Percentiles rank a stretch among this genome's conserved stretches.
Conservation (phyloP, 345 rosid genomes). For the Brassica nigra region DNA sequence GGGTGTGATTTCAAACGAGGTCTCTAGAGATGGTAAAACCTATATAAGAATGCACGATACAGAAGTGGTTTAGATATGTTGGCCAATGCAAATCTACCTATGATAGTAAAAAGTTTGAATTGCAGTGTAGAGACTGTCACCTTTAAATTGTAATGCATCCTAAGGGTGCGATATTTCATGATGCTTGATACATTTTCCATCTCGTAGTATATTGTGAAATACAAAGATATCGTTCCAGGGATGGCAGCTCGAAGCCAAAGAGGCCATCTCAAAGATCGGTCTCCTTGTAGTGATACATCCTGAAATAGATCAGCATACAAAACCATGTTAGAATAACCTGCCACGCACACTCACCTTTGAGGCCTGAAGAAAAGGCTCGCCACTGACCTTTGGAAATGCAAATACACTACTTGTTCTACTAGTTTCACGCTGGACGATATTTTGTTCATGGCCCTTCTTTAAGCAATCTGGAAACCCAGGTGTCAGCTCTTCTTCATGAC, state of each 20-base stretch:
- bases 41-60: constrained; percentile 34
- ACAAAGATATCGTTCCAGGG: constrained; percentile 72
- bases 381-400: constrained; percentile 82
- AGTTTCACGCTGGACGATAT: constrained; percentile 35
- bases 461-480: constrained; percentile 66
- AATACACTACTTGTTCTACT: constrained; percentile 49
- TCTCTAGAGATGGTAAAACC: constrained; percentile 85
- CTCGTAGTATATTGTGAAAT: constrained; percentile 80
- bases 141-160: constrained; percentile 80
- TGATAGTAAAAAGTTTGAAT: neutral
- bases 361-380: constrained; percentile 24
- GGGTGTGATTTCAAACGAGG: constrained; percentile 75
- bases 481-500: constrained; percentile 49
- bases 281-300: constrained; percentile 62
- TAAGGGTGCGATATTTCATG: constrained; percentile 85
- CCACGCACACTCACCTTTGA: constrained; percentile 20
- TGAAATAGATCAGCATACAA: constrained; percentile 45
- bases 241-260: constrained; percentile 94
- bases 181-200: constrained; percentile 66
- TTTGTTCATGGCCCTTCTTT: constrained; percentile 52
- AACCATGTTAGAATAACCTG: constrained; percentile 25
- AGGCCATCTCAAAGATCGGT: constrained; percentile 74
- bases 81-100: constrained; percentile 20
- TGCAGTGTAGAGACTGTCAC: constrained; percentile 35
- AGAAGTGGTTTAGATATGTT: constrained; percentile 21